Base-by-base conservation (phyloP, 495 filamentous ascomycete species). In the Umbilicaria muhlenbergii region DNA sequence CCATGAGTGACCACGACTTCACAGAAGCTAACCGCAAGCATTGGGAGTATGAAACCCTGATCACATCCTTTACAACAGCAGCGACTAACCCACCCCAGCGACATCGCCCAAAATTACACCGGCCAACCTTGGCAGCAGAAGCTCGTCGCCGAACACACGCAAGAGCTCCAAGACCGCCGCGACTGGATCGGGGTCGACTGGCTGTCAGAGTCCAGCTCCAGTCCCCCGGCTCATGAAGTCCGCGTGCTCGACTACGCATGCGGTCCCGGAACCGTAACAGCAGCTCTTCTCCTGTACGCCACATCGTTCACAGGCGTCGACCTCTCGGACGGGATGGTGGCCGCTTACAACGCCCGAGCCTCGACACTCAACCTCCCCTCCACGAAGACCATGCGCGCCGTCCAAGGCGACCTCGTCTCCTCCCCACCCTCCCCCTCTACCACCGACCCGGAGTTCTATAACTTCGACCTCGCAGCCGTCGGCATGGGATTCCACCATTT, bases 401-500 rank as follows among this genome's bases (percentile, higher is more conserved):
- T 71, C 38, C 64, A 69, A 35, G 80, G 75, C 8, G 69, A 86
- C 52, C 63, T 86, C 16, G 58, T 71, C 32, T 55, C 48, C 1
- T 60, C 67, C 5, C 39, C 56, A 6, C 53, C 66, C 5, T 49
- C 61, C 2, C 50, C 67, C 4, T 47, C 50, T 5, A 57, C 78
- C 16, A 51, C 61, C 3, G 56, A 54, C 0, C 60, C 73, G 0
- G 68, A 73, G 17, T 76, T 69, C 53, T 65, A 54, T 45, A 54
- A 71, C 39, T 81, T 86, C 51, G 78, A 84, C 48, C 42, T 85
- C 24, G 73, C 74, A 4, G 68, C 69, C 13, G 68, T 85, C 24
- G 75, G 81, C 17, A 67, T 75, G 43, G 81, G 73, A 1, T 69
- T 85, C 50, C 83, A 88, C 55, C 82, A 88, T 52, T 83, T 88